Evolutionary conservation across 305 asterid genomes (phyloP).

Genomic region (Striga hermonthica): DNA sequence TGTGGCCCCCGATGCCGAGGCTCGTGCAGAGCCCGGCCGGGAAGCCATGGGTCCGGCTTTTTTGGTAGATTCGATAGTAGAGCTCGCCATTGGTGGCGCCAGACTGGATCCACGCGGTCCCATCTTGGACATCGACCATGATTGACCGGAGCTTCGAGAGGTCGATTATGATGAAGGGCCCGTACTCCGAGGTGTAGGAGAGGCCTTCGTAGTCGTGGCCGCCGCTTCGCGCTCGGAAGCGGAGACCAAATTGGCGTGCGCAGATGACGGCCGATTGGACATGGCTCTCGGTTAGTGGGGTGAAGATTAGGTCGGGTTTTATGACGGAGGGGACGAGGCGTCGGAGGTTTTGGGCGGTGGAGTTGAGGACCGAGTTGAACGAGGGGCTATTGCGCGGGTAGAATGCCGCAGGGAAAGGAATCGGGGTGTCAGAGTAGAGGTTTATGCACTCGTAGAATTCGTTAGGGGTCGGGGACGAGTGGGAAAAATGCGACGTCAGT

Average conservation of each 20-base stretch:
- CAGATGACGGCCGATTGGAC: conserved; percentile 69
- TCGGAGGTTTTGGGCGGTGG: conserved; percentile 75
- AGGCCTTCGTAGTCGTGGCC: conserved; percentile 86
- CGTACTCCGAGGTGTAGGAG: conserved; percentile 49
- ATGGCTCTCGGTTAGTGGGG: conserved; percentile 52
- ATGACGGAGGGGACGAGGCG: conserved; percentile 50
- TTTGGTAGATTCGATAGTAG: neutral
- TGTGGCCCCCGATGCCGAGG: neutral
- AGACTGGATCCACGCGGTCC: conserved; percentile 17
- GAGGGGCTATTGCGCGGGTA: conserved; percentile 53
- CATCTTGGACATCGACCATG: conserved; percentile 31
- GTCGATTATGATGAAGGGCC: conserved; percentile 54
- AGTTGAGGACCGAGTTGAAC: conserved; percentile 48
- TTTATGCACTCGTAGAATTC: neutral
- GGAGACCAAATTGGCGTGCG: conserved; percentile 39
- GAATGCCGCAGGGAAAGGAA: conserved; percentile 57
- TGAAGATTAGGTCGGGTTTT: conserved; percentile 73
- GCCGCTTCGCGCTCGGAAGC: conserved; percentile 67
- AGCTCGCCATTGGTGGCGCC: conserved; percentile 13
- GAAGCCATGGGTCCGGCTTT: neutral
- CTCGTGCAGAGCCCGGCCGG: neutral
- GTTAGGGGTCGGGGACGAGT: neutral
- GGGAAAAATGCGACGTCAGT: neutral
- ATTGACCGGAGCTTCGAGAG: conserved; percentile 51
- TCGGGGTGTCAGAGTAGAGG: neutral